Evolutionary conservation across 331 rosid genomes (phyloP).

Genomic region (Dryas integrifolia): DNA sequence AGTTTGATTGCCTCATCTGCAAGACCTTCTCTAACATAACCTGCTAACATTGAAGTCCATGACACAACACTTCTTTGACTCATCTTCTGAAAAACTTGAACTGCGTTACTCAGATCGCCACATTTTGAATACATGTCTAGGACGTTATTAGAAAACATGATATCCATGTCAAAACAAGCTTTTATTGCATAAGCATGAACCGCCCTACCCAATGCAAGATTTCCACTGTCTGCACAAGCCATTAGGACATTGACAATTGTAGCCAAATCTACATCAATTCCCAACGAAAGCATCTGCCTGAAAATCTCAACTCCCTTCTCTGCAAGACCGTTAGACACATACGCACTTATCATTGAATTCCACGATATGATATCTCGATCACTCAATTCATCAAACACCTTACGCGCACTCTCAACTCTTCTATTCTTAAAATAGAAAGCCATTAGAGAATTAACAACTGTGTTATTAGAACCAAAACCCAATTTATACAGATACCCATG

Average conservation of each 20-base stretch:
- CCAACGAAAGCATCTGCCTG: constrained; percentile 39
- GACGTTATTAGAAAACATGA: constrained; percentile 54
- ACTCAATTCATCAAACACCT: constrained; percentile 63
- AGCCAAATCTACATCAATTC: constrained; percentile 64
- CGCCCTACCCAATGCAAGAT: constrained; percentile 46
- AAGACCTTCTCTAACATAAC: constrained; percentile 54
- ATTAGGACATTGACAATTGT: constrained; percentile 57
- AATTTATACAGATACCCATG: constrained; percentile 52
- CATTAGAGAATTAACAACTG: constrained; percentile 54
- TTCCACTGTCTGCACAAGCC: constrained; percentile 56
- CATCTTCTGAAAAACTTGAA: constrained; percentile 53
- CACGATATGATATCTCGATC: constrained; percentile 70
- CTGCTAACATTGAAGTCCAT: constrained; percentile 72
- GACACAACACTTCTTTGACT: constrained; percentile 58
- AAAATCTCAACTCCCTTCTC: constrained; percentile 48
- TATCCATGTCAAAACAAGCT: constrained; percentile 36
- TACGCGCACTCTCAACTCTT: constrained; percentile 54
- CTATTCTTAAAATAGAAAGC: constrained; percentile 51
- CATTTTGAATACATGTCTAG: constrained; percentile 76
- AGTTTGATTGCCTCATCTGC: constrained; percentile 47
- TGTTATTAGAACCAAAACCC: constrained; percentile 45
- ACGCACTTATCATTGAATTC: constrained; percentile 83
- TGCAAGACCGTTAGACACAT: constrained; percentile 44
- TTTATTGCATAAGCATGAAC: constrained; percentile 55
- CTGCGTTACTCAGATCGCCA: constrained; percentile 43